These are phyloP conservation scores for Bacidia rubella DNA, from an alignment of 495 filamentous ascomycete genomes.

Conservation along the genomic window DNA sequence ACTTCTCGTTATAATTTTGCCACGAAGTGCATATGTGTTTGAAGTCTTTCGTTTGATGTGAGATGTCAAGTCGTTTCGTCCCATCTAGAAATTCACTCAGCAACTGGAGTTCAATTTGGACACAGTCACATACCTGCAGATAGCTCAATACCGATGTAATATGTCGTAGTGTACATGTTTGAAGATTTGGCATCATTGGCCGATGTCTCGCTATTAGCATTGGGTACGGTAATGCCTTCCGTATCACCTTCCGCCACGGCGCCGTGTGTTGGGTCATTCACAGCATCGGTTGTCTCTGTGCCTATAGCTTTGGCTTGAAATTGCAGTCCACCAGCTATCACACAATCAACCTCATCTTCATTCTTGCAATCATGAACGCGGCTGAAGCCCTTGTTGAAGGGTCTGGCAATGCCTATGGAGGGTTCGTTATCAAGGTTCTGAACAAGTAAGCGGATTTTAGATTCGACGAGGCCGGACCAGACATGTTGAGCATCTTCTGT, in stretches of 20 bases:
- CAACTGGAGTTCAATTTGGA: constrained; percentile 21
- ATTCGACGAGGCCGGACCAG: constrained; percentile 89
- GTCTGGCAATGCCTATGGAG: constrained; percentile 70
- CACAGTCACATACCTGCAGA: constrained; percentile 40
- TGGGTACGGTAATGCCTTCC: constrained; percentile 27
- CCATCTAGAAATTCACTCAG: constrained; percentile 26
- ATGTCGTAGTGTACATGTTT: constrained; percentile 71
- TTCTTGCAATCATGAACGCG: constrained; percentile 59
- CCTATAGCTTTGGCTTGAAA: constrained; percentile 50
- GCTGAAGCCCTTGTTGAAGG: constrained; percentile 87
- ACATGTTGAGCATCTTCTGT: constrained; percentile 71
- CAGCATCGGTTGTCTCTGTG: constrained; percentile 44
- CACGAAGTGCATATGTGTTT: constrained; percentile 53
- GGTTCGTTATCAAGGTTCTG: constrained; percentile 60
- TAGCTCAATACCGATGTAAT: constrained; percentile 74
- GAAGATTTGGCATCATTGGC: constrained; percentile 25
- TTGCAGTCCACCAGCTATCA: constrained; percentile 56
- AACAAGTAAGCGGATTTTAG: constrained; percentile 75
- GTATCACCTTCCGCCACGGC: constrained; percentile 35
- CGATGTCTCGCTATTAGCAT: constrained; percentile 28
- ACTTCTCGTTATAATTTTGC: constrained; percentile 47
- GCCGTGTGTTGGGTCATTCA: constrained; percentile 39
- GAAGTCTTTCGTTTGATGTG: constrained; percentile 60
- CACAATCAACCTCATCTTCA: constrained; percentile 54
- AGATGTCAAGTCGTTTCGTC: constrained; percentile 46